These are phyloP conservation scores for Fulvia fulva DNA, from an alignment of 2,329 filamentous ascomycete species.

Conservation along the genomic window DNA sequence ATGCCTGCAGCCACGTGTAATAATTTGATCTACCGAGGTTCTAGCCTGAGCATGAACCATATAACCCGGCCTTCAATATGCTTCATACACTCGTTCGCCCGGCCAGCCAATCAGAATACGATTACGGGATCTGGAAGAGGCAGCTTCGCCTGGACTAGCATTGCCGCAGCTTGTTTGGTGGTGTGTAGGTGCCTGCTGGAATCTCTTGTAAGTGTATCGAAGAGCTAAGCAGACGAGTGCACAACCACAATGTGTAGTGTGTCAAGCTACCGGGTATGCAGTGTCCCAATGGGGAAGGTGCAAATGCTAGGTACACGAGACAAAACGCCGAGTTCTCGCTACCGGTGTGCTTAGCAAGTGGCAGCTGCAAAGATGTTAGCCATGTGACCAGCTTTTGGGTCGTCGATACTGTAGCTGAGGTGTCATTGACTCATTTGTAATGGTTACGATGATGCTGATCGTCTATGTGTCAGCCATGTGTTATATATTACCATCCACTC, in stretches of 20 bases:
- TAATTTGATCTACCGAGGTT: not conserved
- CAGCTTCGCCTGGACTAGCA: not conserved
- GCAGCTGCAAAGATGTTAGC: not conserved
- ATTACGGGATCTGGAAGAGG: not conserved
- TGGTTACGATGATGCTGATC: not conserved
- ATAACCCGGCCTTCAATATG: not conserved
- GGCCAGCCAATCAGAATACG: not conserved
- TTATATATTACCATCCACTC: not conserved
- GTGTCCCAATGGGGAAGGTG: not conserved
- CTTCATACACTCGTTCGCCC: not conserved
- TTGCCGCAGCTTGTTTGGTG: not conserved
- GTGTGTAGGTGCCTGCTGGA: not conserved
- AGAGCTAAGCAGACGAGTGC: too few relatives aligned
- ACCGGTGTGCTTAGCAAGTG: not conserved
- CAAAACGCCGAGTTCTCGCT: not conserved
- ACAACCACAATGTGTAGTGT: not conserved
- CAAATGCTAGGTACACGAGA: not conserved
- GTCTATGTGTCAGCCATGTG: not conserved
- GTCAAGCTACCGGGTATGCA: not conserved
- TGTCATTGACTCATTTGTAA: not conserved
- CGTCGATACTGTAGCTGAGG: not conserved
- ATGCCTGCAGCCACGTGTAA: not conserved
- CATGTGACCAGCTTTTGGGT: not conserved
- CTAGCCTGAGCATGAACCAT: not conserved
- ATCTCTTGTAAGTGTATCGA: not conserved